Evolutionary conservation across 1,284 basidiomycete species (phyloP).

Genomic region (Ustilago hordei): DNA sequence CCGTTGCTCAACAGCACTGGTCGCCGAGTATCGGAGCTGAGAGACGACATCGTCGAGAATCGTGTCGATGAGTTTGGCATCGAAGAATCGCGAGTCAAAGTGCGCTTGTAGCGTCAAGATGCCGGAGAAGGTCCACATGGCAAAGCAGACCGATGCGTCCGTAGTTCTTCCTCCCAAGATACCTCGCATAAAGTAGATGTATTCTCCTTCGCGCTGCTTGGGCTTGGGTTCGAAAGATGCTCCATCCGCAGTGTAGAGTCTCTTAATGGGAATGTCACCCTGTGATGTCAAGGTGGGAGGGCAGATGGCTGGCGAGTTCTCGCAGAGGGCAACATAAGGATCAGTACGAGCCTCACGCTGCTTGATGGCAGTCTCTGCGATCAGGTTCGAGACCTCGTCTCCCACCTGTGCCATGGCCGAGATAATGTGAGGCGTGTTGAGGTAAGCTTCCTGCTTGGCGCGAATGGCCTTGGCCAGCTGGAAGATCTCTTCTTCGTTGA

Average conservation of each 20-base stretch:
- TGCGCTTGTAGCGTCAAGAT: conserved; percentile 24
- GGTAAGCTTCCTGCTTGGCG: conserved; percentile 23
- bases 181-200: conserved; percentile 9
- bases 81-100: conserved; percentile 41
- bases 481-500: conserved; percentile 22
- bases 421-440: conserved; percentile 32
- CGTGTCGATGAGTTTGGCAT: conserved; percentile 25
- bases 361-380: conserved; percentile 17
- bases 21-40: conserved; percentile 17
- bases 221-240: conserved; percentile 20
- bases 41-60: conserved; percentile 27
- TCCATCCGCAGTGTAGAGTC: conserved; percentile 21
- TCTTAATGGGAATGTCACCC: conserved; percentile 18
- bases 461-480: conserved; percentile 28
- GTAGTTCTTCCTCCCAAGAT: conserved; percentile 24
- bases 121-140: conserved; percentile 19
- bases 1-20: conserved; percentile 2
- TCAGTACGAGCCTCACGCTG: conserved; percentile 23
- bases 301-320: conserved; percentile 31
- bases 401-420: conserved; percentile 21
- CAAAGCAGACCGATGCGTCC: conserved; percentile 34
- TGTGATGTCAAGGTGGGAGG: conserved; percentile 39
- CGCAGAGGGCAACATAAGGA: conserved; percentile 19
- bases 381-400: conserved; percentile 9
- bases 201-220: conserved; percentile 11